Conservation (phyloP, 2,329 filamentous ascomycete genomes). For the Incumbomyces lentus region DNA sequence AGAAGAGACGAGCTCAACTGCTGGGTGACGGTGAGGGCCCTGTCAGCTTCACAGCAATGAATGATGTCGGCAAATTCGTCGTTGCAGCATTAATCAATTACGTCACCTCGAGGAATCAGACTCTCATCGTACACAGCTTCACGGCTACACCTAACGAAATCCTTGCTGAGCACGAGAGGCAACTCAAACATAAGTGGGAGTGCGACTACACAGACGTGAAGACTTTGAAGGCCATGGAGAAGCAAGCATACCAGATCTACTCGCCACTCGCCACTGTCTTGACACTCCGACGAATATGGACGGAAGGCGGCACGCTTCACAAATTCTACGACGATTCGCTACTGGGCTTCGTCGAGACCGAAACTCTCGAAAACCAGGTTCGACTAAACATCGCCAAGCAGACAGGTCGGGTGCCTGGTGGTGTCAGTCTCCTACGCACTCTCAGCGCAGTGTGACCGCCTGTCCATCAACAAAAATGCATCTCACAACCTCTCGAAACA, state of each 20-base stretch:
- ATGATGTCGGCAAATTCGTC: constrained; percentile 59
- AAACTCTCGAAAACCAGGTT: constrained; percentile 39
- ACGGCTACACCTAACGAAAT: constrained; percentile 54
- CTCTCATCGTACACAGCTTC: constrained; percentile 61
- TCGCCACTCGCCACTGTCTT: constrained; percentile 43
- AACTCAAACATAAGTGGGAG: constrained; percentile 49
- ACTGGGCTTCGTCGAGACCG: constrained; percentile 44
- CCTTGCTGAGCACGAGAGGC: constrained; percentile 56
- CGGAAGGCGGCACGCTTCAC: constrained; percentile 61
- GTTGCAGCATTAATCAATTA: constrained; percentile 52
- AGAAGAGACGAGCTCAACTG: constrained; percentile 48
- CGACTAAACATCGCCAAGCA: constrained; percentile 18
- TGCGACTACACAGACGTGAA: constrained; percentile 44
- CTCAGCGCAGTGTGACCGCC: constrained; percentile 11
- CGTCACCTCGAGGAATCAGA: constrained; percentile 42
- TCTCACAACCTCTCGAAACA: no score
- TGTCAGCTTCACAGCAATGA: constrained; percentile 60
- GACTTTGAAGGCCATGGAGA: constrained; percentile 47
- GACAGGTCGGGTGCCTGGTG: constrained; percentile 17
- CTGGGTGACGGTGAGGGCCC: constrained; percentile 51
- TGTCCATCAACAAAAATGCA: no score
- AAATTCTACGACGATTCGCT: constrained; percentile 55
- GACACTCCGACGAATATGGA: constrained; percentile 62
- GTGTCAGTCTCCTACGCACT: constrained; percentile 19
- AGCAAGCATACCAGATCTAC: constrained; percentile 46